A percentile compares a stretch with the other conserved stretches of the same genome.
These are phyloP conservation scores for Cynara cardunculus DNA, from an alignment of 129 eudicot species.

Conservation along the genomic window DNA sequence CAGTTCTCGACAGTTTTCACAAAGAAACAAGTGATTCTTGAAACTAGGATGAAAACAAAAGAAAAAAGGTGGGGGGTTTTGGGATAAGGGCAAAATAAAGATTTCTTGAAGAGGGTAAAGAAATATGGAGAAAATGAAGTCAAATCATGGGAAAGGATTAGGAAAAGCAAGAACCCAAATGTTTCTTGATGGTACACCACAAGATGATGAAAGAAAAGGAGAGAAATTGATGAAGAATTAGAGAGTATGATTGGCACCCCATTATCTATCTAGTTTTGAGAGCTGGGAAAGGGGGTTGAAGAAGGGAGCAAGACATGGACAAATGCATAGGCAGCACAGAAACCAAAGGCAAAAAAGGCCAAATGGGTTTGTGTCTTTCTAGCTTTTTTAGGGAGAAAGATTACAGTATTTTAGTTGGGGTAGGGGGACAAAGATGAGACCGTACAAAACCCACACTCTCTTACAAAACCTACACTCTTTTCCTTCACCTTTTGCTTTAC, in stretches of 20 bases:
- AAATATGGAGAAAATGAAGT: slow-evolving; percentile 23
- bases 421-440: slow-evolving; percentile 59
- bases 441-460: slow-evolving; percentile 46
- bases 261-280: slow-evolving; percentile 48
- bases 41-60: background rate
- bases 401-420: slow-evolving; percentile 35
- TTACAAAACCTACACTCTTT: slow-evolving; percentile 38
- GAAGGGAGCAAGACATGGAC: slow-evolving; percentile 63
- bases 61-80: background rate
- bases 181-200: slow-evolving; percentile 23
- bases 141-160: slow-evolving; percentile 31
- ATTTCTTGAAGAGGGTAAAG: slow-evolving; percentile 25
- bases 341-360: slow-evolving; percentile 57
- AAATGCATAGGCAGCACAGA: slow-evolving; percentile 63
- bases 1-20: slow-evolving; percentile 12
- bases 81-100: slow-evolving; percentile 2
- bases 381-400: slow-evolving; percentile 39
- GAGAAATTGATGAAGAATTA: slow-evolving; percentile 51
- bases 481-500: slow-evolving; percentile 19
- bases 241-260: slow-evolving; percentile 61
- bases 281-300: slow-evolving; percentile 13
- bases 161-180: slow-evolving; percentile 32
- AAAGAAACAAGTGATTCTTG: slow-evolving; percentile 10
- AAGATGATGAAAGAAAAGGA: slow-evolving; percentile 12
- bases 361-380: slow-evolving; percentile 59